Evolutionary conservation across 2,329 filamentous ascomycete genomes (phyloP), one percentile per base, ranked within the genome.

Genomic region (Pleochaeta shiraiana): DNA sequence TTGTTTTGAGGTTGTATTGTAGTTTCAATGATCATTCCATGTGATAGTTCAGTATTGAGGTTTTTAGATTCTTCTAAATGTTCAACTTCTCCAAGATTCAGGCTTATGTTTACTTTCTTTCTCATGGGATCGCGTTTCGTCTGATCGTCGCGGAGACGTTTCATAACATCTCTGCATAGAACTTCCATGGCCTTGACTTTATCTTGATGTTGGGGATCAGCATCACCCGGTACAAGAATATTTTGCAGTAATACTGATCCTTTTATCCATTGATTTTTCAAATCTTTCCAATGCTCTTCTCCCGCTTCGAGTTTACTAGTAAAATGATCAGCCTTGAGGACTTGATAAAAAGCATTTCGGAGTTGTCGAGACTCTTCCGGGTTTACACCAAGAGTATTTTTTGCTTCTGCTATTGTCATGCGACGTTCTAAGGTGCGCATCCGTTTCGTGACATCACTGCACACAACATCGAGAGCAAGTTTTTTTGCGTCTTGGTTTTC

Each of bases 361-460:
- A 89, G 77, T 57, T 82, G 79, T 31, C 88, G 82, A 70, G 81
- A 82, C 70, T 85, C 79, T 70, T 85, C 82, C 6, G 85, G 82
- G 66, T 87, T 87, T 68, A 90, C 77, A 33, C 83, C 83, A 59
- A 90, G 78, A 33, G 79, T 77, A 71, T 86, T 87, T 72, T 90
- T 91, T 4, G 87, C 87, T 65, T 90, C 85, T 1, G 83, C 80
- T 55, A 92, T 81, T 0, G 83, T 85, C 79, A 92, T 84, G n/a
- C 81, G 78, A 37, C 78, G 79, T 61, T 83, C 81, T 65, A 83
- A 72, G 14, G 77, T 82, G 70, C 88, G 82, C 77, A 91, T 84
- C 24, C 86, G 79, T 74, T 93, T 93, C 0, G 87, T 91, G 33
- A 92, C 86, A 74, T 92, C 88, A 31, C 83, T 86, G 71, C 87